These are phyloP conservation scores for Geotrichum histeridarum DNA, from an alignment of 1,139 yeast genomes.

Conservation along the genomic window DNA sequence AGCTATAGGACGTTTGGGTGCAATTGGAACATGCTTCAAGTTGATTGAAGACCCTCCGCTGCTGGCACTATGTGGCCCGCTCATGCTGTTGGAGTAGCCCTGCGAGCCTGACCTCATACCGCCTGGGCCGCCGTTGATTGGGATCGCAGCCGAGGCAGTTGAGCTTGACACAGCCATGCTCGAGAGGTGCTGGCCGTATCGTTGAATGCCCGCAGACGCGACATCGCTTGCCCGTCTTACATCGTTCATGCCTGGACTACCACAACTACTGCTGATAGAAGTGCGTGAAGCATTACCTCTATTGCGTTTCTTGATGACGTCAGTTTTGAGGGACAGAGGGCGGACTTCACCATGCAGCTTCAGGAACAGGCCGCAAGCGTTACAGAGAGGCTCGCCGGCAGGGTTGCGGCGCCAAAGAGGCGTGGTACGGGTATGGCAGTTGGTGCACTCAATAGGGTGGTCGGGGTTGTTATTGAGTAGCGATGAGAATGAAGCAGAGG, in stretches of 20 bases:
- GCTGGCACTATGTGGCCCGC: background rate
- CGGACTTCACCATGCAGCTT: conserved; percentile 89
- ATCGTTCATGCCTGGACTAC: background rate
- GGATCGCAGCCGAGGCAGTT: conserved; percentile 19
- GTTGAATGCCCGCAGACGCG: background rate
- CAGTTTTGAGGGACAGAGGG: conserved; percentile 81
- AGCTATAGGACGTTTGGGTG: conserved; percentile 12
- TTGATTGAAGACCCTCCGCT: background rate
- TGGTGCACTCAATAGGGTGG: conserved; percentile 50
- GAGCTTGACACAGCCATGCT: conserved; percentile 17
- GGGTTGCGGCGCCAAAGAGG: conserved; percentile 92
- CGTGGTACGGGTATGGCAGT: conserved; percentile 84
- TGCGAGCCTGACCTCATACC: background rate
- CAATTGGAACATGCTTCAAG: conserved; percentile 16
- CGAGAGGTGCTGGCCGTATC: conserved; percentile 5
- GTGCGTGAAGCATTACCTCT: conserved; percentile 2
- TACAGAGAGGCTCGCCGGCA: conserved; percentile 84
- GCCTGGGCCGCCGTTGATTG: conserved; percentile 8
- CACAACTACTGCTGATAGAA: background rate
- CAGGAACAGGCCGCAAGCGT: conserved; percentile 85
- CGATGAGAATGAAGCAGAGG: conserved; percentile 6
- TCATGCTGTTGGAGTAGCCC: background rate
- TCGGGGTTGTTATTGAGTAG: conserved; percentile 11
- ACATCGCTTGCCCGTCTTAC: background rate
- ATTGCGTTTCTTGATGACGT: conserved; percentile 75